Evolutionary conservation across 2,329 filamentous ascomycete genomes (phyloP), one percentile per base, ranked within the genome.

Genomic region (Fonsecaea nubica): DNA sequence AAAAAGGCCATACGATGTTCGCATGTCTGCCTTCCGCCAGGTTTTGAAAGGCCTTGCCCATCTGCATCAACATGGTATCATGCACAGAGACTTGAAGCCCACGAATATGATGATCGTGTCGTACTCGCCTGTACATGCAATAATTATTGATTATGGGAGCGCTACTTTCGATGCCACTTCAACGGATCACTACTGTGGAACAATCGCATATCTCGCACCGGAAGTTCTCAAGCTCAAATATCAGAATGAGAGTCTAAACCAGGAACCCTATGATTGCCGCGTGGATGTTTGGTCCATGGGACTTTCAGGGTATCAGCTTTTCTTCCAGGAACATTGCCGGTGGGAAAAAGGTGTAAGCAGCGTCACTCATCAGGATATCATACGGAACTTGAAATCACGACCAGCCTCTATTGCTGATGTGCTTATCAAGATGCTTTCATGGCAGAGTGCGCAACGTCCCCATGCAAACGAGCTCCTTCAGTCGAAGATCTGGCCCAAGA

Each of bases 91-190:
- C 77, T 86, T 96, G 62, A 97, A 97, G 80, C 93, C 93, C 0
- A 92, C 96, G 77, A 96, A 97, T 73, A 91, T 96, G 38, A 81
- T 97, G 18, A 83, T 97, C 55, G 93, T 96, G 75, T 89, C 89
- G 0, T 92, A 96, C 75, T 92, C 92, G 8, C 95, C 98, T 77
- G 93, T 98, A 63, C 58, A 62, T 15, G 64, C 59, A 15, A 94
- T 98, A 84, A 85, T 98, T 78, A 96, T 95, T 63, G 95, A 99
- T 79, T 99, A 98, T 82, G 98, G 95, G 84, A 97, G 96, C 79
- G 98, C 95, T 0, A 98, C 93, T 0, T 54, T 56, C 21, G 64
- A 66, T 6, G 25, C 40, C 6, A 61, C 45, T 12, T 69, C 64
- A 8, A 35, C 13, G 4, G 54, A 69, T 42, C 63, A 64, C 18